A percentile compares a stretch with the other conserved stretches of the same genome.
Conservation (phyloP, 1,139 yeast genomes). For the Yamadazyma diddensiae region DNA sequence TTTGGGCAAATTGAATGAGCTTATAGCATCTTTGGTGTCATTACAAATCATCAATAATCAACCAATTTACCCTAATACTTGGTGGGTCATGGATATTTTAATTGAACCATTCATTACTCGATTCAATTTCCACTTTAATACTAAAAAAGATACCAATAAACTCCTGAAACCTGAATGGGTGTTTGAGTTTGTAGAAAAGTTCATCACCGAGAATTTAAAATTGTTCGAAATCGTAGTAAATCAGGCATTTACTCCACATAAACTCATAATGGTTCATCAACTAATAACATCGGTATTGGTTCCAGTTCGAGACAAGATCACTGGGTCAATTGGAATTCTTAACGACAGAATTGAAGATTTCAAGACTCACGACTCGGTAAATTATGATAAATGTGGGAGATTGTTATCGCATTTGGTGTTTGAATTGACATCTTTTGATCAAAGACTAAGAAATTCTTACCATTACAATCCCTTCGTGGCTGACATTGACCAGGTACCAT, state of each 20-base stretch:
- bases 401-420: constrained; percentile 58
- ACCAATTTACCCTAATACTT: constrained; percentile 42
- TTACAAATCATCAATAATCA: constrained; percentile 34
- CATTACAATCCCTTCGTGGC: constrained; percentile 48
- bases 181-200: constrained; percentile 52
- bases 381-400: constrained; percentile 42
- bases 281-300: constrained; percentile 53
- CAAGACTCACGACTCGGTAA: constrained; percentile 14
- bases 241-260: constrained; percentile 24
- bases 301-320: constrained; percentile 50
- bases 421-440: constrained; percentile 62
- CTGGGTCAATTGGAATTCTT: constrained; percentile 25
- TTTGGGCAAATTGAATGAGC: constrained; percentile 11
- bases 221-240: constrained; percentile 34
- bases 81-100: constrained; percentile 60
- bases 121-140: constrained; percentile 73
- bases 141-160: constrained; percentile 59
- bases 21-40: constrained; percentile 7
- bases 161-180: constrained; percentile 81
- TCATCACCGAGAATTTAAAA: constrained; percentile 43
- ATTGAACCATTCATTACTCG: constrained; percentile 57
- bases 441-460: constrained; percentile 48
- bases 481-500: constrained; percentile 24
- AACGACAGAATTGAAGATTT: constrained; percentile 22
- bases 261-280: constrained; percentile 41